Conservation (phyloP, 768 basidiomycete species). For the Serpula lacrymans region DNA sequence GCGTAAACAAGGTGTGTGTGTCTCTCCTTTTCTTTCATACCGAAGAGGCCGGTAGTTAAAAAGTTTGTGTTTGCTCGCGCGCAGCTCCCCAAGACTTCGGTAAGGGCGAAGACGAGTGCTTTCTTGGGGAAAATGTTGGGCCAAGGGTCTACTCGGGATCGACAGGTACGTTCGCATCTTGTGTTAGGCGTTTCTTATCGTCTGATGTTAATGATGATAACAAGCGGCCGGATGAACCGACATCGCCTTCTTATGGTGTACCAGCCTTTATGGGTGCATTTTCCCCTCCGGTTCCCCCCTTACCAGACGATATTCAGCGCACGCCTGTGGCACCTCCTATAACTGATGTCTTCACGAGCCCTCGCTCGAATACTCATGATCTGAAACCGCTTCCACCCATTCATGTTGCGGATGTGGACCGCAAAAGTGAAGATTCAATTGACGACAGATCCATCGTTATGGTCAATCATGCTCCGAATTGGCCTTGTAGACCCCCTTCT, state of each 20-base stretch:
- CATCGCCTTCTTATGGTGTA: conserved; percentile 17
- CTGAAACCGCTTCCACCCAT: conserved; percentile 70
- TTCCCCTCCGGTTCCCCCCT: conserved; percentile 40
- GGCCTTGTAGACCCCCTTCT: conserved; percentile 30
- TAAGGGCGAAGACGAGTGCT: conserved; percentile 76
- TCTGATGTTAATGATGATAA: no score
- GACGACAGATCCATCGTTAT: conserved; percentile 60
- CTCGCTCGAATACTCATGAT: conserved; percentile 30
- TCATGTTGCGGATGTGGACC: conserved; percentile 29
- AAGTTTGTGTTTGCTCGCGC: conserved; percentile 1
- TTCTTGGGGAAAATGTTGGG: conserved; percentile 80
- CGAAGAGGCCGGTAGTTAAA: background rate
- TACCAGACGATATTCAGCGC: conserved; percentile 44
- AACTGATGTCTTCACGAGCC: conserved; percentile 47
- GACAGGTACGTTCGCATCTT: conserved; percentile 45
- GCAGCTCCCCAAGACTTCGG: conserved; percentile 56
- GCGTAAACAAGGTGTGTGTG: conserved; percentile 48
- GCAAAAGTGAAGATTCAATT: conserved; percentile 37
- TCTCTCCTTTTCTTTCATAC: conserved; percentile 1
- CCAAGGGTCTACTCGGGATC: conserved; percentile 59
- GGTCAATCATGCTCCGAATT: conserved; percentile 44
- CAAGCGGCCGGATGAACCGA: conserved; percentile 56
- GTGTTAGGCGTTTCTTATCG: conserved; percentile 13
- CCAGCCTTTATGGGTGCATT: conserved; percentile 35
- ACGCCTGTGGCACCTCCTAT: conserved; percentile 41